Conservation (phyloP, 441 rosid species). For the Bocquillonia castaneifolia region DNA sequence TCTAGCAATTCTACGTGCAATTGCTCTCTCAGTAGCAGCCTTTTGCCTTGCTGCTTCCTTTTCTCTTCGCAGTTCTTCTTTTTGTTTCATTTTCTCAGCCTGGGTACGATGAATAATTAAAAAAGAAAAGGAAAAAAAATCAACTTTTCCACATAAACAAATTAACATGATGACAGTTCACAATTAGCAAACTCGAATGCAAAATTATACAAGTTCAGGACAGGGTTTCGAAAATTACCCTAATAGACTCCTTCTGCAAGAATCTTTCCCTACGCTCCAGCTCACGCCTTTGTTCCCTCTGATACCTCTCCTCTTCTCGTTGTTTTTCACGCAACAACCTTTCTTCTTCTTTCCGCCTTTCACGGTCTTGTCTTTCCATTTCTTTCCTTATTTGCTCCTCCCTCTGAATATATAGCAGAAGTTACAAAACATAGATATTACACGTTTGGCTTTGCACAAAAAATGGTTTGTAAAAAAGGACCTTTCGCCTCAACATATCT, state of each 20-base stretch:
- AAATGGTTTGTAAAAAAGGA: conserved; percentile 23
- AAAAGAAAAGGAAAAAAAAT: background rate
- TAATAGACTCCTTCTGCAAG: conserved; percentile 71
- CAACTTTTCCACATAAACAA: conserved; percentile 7
- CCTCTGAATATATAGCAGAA: conserved; percentile 44
- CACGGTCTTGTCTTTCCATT: conserved; percentile 87
- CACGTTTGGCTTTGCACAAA: conserved; percentile 16
- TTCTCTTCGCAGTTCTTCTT: conserved; percentile 74
- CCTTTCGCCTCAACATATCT: conserved; percentile 84
- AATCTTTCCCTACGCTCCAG: conserved; percentile 81
- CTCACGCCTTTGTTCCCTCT: conserved; percentile 84
- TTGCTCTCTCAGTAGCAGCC: conserved; percentile 91
- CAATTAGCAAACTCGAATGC: background rate
- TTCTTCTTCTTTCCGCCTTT: conserved; percentile 92
- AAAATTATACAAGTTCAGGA: background rate
- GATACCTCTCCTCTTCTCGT: conserved; percentile 85
- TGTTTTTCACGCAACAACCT: conserved; percentile 82
- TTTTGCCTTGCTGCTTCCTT: conserved; percentile 82
- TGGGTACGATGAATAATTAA: conserved; percentile 19
- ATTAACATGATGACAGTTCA: background rate
- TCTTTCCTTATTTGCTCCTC: conserved; percentile 92
- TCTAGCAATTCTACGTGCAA: conserved; percentile 86
- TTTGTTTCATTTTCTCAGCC: conserved; percentile 87
- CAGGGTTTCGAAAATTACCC: conserved; percentile 44
- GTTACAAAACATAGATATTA: conserved; percentile 7